Base-by-base conservation (phyloP, 805 yeast genomes). In the Lipomyces lipofer region DNA sequence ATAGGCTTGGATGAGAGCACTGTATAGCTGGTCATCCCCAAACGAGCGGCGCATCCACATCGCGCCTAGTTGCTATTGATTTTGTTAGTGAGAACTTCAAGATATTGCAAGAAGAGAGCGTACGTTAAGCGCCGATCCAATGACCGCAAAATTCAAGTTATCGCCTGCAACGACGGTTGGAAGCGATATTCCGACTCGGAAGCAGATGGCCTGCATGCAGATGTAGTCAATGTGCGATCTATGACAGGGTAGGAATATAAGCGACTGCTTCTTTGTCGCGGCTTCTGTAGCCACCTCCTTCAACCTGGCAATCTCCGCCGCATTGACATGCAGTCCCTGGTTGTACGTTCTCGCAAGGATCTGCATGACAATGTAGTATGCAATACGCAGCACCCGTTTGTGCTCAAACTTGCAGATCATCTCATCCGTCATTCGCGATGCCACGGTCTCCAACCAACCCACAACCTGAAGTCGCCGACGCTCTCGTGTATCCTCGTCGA, bases 161-260 rank as follows among this genome's bases (percentile, higher is more conserved):
- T 82, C 85, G n/a, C 86, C 86, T 1, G 86, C 86, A 33, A 82
- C 78, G 5, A 82, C 84, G 4, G 77, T 68, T 1, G 86, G 86
- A 9, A 75, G 66, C 2, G 84, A 72, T 51, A 82, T 66, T 25
- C 80, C 81, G 59, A 81, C 74, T 30, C 85, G 69, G 60, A 80
- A 74, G 55, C 80, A 73, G 29, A 80, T 69, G 49, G 80, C 72
- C 61, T 82, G 85, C 46, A 82, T 63, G 50, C 82, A 77, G 47
- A 82, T 79, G 64, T 82, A 82, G 66, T 82, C 86, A 38, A 81
- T 71, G 64, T 82, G 86, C 9, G 84, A 78, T 65, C 80, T 80
- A 67, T 82, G 86, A 60, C 82, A 80, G 2, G 86, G 86, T 53
- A 81, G 70, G 54, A 76, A 78, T 43, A 81, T 62, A 36, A 74